Evolutionary conservation across 768 basidiomycete genomes (phyloP).

Genomic region (Podaxis sp.): DNA sequence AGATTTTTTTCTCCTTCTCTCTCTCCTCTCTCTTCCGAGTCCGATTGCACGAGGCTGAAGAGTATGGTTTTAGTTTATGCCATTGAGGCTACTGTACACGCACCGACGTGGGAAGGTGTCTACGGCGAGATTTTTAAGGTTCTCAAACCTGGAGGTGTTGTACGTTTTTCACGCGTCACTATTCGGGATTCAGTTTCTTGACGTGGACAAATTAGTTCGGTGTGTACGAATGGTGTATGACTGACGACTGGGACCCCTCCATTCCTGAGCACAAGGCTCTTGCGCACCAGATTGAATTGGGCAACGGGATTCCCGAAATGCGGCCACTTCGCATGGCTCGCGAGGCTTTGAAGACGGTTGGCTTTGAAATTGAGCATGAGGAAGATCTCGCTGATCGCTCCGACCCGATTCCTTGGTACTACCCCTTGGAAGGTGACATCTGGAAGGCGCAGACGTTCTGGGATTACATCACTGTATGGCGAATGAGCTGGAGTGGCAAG

Average conservation of each 20-base stretch:
- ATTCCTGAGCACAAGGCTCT: constrained; percentile 86
- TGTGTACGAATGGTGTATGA: constrained; percentile 99
- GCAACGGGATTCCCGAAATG: constrained; percentile 99
- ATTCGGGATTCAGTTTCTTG: not conserved
- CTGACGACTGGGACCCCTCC: constrained; percentile 86
- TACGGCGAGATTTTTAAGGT: constrained; percentile 93
- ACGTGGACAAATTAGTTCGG: constrained; percentile 67
- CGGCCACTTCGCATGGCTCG: constrained; percentile 69
- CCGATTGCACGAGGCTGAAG: not conserved
- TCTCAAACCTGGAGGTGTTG: constrained; percentile 93
- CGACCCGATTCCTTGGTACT: constrained; percentile 88
- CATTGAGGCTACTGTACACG: constrained; percentile 97
- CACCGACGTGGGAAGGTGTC: constrained; percentile 93
- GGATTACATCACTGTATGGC: constrained; percentile 88
- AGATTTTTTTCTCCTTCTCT: constrained; percentile 23
- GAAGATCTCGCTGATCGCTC: constrained; percentile 91
- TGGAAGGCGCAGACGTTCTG: constrained; percentile 89
- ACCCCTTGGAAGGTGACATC: constrained; percentile 94
- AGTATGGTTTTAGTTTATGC: constrained; percentile 70
- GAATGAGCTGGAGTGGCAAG: constrained; percentile 87
- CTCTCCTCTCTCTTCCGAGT: too few species aligned
- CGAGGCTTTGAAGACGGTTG: constrained; percentile 77
- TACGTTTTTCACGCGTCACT: constrained; percentile 40
- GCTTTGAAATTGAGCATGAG: constrained; percentile 85
- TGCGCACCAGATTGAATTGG: constrained; percentile 89